Base-by-base conservation (phyloP, 2,329 filamentous ascomycete species). In the Diaporthe velutina region DNA sequence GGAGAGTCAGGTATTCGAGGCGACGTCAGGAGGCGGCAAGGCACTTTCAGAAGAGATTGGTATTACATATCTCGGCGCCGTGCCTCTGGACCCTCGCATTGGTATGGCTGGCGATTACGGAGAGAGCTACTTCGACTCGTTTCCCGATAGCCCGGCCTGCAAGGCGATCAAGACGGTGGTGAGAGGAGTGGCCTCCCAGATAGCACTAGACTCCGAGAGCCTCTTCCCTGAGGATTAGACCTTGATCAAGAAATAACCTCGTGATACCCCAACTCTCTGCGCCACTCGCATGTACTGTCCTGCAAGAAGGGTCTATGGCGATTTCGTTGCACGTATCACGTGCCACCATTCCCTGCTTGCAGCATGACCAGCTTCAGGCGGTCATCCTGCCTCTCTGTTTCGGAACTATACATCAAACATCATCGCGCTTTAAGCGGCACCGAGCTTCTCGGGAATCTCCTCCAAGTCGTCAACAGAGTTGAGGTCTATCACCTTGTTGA, bases 61-160 rank as follows among this genome's bases (percentile, higher is more conserved):
- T 1, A 94, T 99, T 19, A 94, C 94, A 0, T 99, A 98, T 82
- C 84, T 99, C 35, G 97, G 97, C 0, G 90, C 94, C 17, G 96
- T 99, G 17, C 97, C 97, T 50, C 85, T 99, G 70, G 97, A 99
- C 81, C 96, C 97, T 4, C 88, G 96, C 76, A 98, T 99, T 78
- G 94, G 97, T 12, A 97, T 98, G 94, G 93, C 96, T 3, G 98
- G 96, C 81, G 97, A 99, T 83, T 98, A 94, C 83, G 97, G 97
- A 7, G 97, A 99, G 90, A 98, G 95, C 84, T 99, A 97, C 84
- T 94, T 98, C 81, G 96, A 98, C 81, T 93, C 92, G 33, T 99
- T 95, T 83, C 95, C 96, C 0, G 96, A 98, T 79, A 98, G 95
- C 78, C 96, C 97, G 45, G 96, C 97, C 1, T 98, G 95, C 80